Evolutionary conservation across 2,329 filamentous ascomycete genomes (phyloP), one percentile per base, ranked within the genome.

Genomic region (Aspergillus sergii): DNA sequence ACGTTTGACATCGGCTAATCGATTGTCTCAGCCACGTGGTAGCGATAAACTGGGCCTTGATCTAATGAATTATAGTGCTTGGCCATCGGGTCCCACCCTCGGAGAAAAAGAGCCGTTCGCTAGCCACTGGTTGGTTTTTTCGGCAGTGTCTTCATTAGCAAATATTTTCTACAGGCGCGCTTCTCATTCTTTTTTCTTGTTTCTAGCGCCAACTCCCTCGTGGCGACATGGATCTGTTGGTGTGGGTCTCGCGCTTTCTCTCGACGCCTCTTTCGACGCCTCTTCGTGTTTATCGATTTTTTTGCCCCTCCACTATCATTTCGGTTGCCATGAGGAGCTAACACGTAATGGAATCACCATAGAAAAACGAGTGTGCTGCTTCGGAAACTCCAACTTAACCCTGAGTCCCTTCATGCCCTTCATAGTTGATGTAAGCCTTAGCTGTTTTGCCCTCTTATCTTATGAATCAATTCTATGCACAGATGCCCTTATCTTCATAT

Each of bases 1-100:
- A 10, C n/a, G 3, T 36, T 54, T 54, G 51, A 54, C 51, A 54
- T 23, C 51, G 51, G 51, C 51, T 36, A 54, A 21, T 36, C 28
- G 51, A 36, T 23, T 54, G 51, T 54, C 51, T 54, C 51, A 36
- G 30, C 51, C 51, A 54, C 51, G 51, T 54, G 51, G 51, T 32
- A 36, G 51, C n/a, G 51, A 36, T 54, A 23, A 34, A 10, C 51
- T 11, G 30, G 19, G 28, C 21, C 14, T 28, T 54, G 51, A 54
- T 54, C 51, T 54, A 54, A 34, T 36, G 9, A 36, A 34, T 36
- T 21, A 6, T 36, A 34, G 51, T 30, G 46, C 46, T 50, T 50
- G 46, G 46, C 46, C 16, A 50, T 50, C 23, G 46, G 23, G 46
- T 50, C 51, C 51, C 51, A 54, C 51, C 14, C 26, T 54, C 30